Percentiles rank a stretch among this genome's conserved stretches.
These are phyloP conservation scores for Kuraishia piskuri DNA, from an alignment of 805 yeast genomes.

Conservation along the genomic window DNA sequence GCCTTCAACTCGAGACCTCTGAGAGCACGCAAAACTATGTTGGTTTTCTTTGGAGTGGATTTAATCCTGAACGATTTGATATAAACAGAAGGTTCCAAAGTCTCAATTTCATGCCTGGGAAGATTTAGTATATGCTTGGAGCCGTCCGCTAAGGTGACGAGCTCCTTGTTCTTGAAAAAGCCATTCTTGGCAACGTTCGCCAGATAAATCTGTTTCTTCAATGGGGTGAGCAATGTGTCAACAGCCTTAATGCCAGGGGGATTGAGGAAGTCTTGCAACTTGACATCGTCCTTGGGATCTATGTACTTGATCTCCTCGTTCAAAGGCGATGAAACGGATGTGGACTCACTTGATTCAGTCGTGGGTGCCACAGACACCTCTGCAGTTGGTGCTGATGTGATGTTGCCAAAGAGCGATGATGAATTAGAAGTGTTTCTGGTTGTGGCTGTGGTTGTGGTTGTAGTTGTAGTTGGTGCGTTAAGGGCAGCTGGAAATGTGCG, in stretches of 20 bases:
- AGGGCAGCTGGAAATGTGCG: not conserved
- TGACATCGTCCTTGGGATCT: constrained; percentile 20
- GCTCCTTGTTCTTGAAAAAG: constrained; percentile 57
- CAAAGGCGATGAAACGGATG: not conserved
- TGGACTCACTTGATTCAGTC: not conserved
- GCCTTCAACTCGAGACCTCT: constrained; percentile 60
- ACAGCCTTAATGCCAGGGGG: constrained; percentile 48
- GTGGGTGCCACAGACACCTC: not conserved
- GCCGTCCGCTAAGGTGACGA: constrained; percentile 36
- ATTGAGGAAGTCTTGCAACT: constrained; percentile 41
- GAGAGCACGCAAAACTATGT: constrained; percentile 67
- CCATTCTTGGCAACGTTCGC: constrained; percentile 54
- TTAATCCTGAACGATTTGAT: constrained; percentile 74
- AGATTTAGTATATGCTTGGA: constrained; percentile 47
- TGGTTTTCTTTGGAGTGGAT: constrained; percentile 84
- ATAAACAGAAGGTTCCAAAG: constrained; percentile 84
- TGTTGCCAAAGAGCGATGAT: not conserved
- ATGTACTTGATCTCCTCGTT: constrained; percentile 10
- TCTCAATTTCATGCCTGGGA: constrained; percentile 57
- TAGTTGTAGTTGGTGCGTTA: constrained; percentile 12
- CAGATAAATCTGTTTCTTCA: constrained; percentile 58
- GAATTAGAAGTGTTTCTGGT: constrained; percentile 1
- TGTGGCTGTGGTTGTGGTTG: constrained; percentile 13
- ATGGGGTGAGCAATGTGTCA: constrained; percentile 52
- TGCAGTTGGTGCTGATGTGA: not conserved